phyloP scores from a whole-genome alignment of 495 filamentous ascomycete species.

The Xylaria nigripes region DNA sequence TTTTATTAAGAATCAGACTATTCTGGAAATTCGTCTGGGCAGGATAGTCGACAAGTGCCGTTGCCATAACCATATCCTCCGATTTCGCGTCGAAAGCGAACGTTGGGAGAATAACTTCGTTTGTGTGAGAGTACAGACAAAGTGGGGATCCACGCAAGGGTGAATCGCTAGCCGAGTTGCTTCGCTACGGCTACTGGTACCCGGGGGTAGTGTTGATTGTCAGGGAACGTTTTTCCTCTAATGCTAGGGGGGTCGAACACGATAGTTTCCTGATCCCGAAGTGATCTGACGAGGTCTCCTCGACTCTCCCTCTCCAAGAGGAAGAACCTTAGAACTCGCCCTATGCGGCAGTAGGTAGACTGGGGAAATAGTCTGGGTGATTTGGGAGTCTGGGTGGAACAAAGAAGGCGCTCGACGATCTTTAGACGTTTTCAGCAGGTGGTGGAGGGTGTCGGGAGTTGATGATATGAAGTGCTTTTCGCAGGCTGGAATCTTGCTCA shows the following conservation, averaged over 20 bases:
- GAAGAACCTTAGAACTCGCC: slow-evolving; percentile 91
- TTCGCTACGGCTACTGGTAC: background rate
- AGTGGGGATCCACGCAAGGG: slow-evolving; percentile 3
- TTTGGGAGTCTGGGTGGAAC: slow-evolving; percentile 45
- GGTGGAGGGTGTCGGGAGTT: slow-evolving; percentile 48
- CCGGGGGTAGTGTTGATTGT: background rate
- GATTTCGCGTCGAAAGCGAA: slow-evolving; percentile 11
- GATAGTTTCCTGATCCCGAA: slow-evolving; percentile 66
- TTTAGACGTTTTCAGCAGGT: slow-evolving; percentile 42
- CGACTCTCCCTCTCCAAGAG: slow-evolving; percentile 91
- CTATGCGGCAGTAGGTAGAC: slow-evolving; percentile 95
- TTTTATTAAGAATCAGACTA: slow-evolving; percentile 40
- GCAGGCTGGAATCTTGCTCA: slow-evolving; percentile 70
- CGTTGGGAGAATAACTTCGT: slow-evolving; percentile 4
- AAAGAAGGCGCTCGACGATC: slow-evolving; percentile 36
- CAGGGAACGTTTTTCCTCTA: slow-evolving; percentile 23
- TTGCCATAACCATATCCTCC: slow-evolving; percentile 50
- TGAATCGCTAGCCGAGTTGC: background rate
- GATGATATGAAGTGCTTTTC: slow-evolving; percentile 59
- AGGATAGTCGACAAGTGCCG: slow-evolving; percentile 38
- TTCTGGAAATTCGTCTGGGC: slow-evolving; percentile 33
- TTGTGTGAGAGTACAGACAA: slow-evolving; percentile 4
- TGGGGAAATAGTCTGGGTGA: slow-evolving; percentile 48
- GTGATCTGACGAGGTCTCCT: slow-evolving; percentile 78
- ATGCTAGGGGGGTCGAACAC: slow-evolving; percentile 86